phyloP scores from a whole-genome alignment of 352 stramenopile species.

The Thalassiosira mediterranea region DNA sequence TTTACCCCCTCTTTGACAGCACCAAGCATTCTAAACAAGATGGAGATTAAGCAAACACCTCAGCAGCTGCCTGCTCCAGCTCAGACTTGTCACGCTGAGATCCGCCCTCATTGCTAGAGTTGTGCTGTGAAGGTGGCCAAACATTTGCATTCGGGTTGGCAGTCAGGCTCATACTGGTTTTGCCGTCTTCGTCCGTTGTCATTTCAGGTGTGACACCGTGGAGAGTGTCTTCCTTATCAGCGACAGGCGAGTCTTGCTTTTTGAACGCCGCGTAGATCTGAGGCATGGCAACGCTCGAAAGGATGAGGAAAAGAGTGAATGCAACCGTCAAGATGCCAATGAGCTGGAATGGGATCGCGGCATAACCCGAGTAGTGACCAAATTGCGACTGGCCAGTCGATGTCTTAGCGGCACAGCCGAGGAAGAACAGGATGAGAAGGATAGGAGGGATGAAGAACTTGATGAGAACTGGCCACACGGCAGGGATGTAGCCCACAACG shows the following conservation, averaged over 20 bases:
- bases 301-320: constrained; percentile 47
- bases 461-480: constrained; percentile 42
- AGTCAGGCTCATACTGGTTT: too few species aligned
- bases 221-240: constrained; percentile 19
- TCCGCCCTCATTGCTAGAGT: too few species aligned
- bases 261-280: constrained; percentile 34
- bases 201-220: too few species aligned
- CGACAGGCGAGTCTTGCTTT: constrained; percentile 3
- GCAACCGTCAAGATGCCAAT: constrained; percentile 64
- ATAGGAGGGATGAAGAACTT: constrained; percentile 69
- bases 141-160: too few species aligned
- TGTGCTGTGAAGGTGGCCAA: too few species aligned
- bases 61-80: too few species aligned
- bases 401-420: constrained; percentile 37
- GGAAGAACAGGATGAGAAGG: constrained; percentile 65
- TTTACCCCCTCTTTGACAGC: too few species aligned
- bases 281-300: constrained; percentile 30
- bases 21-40: too few species aligned
- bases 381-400: constrained; percentile 40
- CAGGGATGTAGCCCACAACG: constrained; percentile 58
- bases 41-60: too few species aligned
- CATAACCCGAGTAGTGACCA: constrained; percentile 62
- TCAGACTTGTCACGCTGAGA: too few species aligned
- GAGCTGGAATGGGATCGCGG: constrained; percentile 54
- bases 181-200: too few species aligned